Evolutionary conservation across 306 rosid species (phyloP), one percentile per base, ranked within the genome.

Genomic region (Abrus pulchellus): DNA sequence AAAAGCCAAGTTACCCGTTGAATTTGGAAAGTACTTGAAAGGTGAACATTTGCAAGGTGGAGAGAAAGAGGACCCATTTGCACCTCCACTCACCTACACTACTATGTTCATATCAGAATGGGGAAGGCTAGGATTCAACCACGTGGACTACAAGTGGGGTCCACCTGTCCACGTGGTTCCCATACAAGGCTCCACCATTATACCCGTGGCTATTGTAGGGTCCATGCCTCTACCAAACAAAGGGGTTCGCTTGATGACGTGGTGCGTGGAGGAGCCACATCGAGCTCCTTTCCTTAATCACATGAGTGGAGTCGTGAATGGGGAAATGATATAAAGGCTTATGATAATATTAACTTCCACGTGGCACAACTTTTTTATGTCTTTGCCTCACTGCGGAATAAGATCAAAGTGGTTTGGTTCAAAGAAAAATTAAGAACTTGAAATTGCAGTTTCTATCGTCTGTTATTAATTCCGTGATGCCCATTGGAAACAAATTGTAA

Each of bases 81-180:
- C 90, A 0, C 91, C 88, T n/a, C 88, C 91, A 0, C 60, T 83
- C 3, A 63, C 70, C 2, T 92, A 92, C 68, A 83, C 86, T 1
- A 87, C 94, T 1, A 27, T 94, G 65, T 88, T 91, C 11, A 68
- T 94, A 27, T 92, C 95, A 0, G 98, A 94, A 75, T 94, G 97
- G 98, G 94, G 94, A 2, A 68, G 87, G 68, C 86, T 93, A 33
- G 98, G 98, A 12, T 90, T 91, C 83, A 89, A 93, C 82, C 30
- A 82, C 9, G 90, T 93, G 41, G 93, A 93, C 78, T 90, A 86
- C 12, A 84, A 75, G 45, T 93, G 91, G 92, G 98, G 97, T 1
- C 89, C 91, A 14, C 91, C 98, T 0, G 75, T 83, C 41, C 82
- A 90, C 44, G 87, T 93, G 55, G 85, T 90, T 28, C 93, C 98